Evolutionary conservation across 2,329 filamentous ascomycete genomes (phyloP).

Genomic region (Pezizomycotina sp.): DNA sequence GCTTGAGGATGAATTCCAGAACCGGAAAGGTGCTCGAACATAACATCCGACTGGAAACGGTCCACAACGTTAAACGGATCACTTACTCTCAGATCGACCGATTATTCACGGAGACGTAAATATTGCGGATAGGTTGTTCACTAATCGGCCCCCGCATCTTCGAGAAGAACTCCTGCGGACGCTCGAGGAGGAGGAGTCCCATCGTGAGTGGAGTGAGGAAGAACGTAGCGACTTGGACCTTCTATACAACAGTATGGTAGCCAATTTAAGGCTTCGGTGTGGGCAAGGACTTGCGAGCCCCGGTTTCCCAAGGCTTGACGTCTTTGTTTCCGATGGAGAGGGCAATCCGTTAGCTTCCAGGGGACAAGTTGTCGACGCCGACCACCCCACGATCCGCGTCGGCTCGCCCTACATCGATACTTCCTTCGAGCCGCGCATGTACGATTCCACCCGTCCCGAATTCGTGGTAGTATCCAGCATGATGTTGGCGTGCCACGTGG

Average conservation of each 20-base stretch:
- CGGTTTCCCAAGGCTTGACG: slow-evolving; percentile 1
- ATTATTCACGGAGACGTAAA: slow-evolving; percentile 16
- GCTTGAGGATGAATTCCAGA: slow-evolving; percentile 38
- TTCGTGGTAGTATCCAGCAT: slow-evolving; percentile 37
- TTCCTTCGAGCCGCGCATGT: slow-evolving; percentile 3
- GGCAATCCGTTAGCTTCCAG: slow-evolving; percentile 14
- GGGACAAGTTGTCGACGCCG: slow-evolving; percentile 11
- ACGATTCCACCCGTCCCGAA: neutral
- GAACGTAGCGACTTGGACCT: neutral
- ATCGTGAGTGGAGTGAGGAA: neutral
- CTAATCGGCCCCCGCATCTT: slow-evolving; percentile 3
- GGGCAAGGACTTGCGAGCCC: slow-evolving; percentile 8
- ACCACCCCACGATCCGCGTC: slow-evolving; percentile 20
- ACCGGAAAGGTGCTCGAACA: slow-evolving; percentile 39
- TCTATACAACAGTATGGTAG: slow-evolving; percentile 1
- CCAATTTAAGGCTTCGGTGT: neutral
- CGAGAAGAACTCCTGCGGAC: slow-evolving; percentile 1
- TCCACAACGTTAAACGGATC: slow-evolving; percentile 43
- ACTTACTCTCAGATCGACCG: slow-evolving; percentile 37
- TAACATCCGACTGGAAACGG: slow-evolving; percentile 38
- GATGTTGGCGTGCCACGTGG: slow-evolving; percentile 46
- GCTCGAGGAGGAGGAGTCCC: slow-evolving; percentile 8
- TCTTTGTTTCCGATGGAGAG: slow-evolving; percentile 5
- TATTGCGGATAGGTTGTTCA: neutral
- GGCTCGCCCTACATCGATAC: slow-evolving; percentile 19